Conservation (phyloP, 2,329 filamentous ascomycete species). For the Mycosphaerella arachidis region DNA sequence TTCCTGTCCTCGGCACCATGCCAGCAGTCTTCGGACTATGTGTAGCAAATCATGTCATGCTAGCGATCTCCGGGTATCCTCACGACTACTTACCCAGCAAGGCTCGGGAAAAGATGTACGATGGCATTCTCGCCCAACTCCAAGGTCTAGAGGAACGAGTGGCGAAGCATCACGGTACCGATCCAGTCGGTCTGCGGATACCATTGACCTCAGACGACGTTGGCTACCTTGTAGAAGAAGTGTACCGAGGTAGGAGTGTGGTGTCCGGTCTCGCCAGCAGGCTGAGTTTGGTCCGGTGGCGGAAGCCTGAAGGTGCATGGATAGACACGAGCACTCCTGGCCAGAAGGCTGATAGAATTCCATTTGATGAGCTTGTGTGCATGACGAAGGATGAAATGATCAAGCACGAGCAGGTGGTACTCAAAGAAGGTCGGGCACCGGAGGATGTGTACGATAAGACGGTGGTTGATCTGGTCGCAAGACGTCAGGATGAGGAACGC, state of each 20-base stretch:
- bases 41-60: constrained; percentile 86
- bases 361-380: constrained; percentile 69
- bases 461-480: constrained; percentile 63
- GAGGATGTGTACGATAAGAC: constrained; percentile 71
- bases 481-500: constrained; percentile 61
- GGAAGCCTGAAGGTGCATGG: constrained; percentile 55
- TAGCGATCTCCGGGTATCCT: constrained; percentile 76
- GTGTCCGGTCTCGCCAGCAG: constrained; percentile 78
- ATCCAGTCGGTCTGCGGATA: constrained; percentile 68
- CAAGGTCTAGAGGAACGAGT: constrained; percentile 77
- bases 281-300: constrained; percentile 77
- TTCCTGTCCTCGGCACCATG: constrained; percentile 95
- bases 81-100: constrained; percentile 78
- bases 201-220: constrained; percentile 76
- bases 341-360: constrained; percentile 70
- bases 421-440: constrained; percentile 62
- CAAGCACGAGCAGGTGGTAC: constrained; percentile 72
- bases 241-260: constrained; percentile 76
- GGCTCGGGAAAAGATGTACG: constrained; percentile 85
- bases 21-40: constrained; percentile 92
- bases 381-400: constrained; percentile 90
- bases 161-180: constrained; percentile 51
- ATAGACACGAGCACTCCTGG: constrained; percentile 64
- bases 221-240: constrained; percentile 82
- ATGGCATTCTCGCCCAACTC: constrained; percentile 69